phyloP scores from a whole-genome alignment of 192 early-diverging fungal genomes.

The Linnemannia elongata region DNA sequence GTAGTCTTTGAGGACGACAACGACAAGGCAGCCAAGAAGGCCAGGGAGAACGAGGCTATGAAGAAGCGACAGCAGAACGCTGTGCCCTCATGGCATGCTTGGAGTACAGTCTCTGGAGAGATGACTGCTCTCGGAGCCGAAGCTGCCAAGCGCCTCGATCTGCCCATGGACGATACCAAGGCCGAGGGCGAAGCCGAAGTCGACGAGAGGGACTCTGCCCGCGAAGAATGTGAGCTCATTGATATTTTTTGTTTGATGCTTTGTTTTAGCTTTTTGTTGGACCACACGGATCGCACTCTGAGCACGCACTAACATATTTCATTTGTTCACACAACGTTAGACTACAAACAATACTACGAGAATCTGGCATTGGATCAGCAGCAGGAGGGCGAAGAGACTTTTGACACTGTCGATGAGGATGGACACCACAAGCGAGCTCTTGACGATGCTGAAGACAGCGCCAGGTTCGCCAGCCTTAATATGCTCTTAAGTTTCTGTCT shows the following conservation, averaged over 20 bases:
- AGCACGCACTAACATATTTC: slow-evolving; percentile 25
- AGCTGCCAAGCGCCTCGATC: slow-evolving; percentile 44
- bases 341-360: slow-evolving; percentile 53
- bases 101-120: slow-evolving; percentile 77
- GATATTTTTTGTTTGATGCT: neutral
- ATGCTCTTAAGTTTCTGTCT: neutral
- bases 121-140: slow-evolving; percentile 55
- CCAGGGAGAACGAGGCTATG: slow-evolving; percentile 74
- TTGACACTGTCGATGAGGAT: slow-evolving; percentile 7
- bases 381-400: slow-evolving; percentile 16
- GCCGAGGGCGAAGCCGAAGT: slow-evolving; percentile 54
- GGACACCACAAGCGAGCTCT: slow-evolving; percentile 32
- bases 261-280: slow-evolving; percentile 21
- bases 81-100: slow-evolving; percentile 84
- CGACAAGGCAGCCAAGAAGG: slow-evolving; percentile 71
- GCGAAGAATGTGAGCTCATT: slow-evolving; percentile 58
- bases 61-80: slow-evolving; percentile 82
- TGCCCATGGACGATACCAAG: slow-evolving; percentile 56
- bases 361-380: slow-evolving; percentile 20
- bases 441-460: slow-evolving; percentile 25
- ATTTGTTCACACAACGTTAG: neutral
- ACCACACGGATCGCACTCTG: no score
- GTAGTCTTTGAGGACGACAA: slow-evolving; percentile 81
- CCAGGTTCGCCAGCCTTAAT: slow-evolving; percentile 7
- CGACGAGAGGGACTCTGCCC: slow-evolving; percentile 56